Base-by-base conservation (phyloP, 257 asterid genomes). In the Handroanthus guayacan region DNA sequence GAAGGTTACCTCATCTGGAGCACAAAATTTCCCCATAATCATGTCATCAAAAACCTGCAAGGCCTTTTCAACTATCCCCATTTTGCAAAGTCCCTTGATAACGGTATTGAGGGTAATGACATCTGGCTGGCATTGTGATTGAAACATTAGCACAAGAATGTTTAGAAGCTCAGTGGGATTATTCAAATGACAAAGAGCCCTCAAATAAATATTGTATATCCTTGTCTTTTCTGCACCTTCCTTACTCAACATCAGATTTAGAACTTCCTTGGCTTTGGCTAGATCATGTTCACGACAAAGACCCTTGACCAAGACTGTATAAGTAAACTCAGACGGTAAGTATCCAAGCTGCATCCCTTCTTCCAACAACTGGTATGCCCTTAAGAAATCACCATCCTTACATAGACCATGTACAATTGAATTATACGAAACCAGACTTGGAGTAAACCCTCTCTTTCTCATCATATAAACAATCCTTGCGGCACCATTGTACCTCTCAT, bases 401-500 rank as follows among this genome's bases (percentile, higher is more conserved):
- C 97, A 86, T 8, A 90, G 84, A 57, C 99, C 98, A 64, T 92
- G 98, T 5, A 92, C 84, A 62, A 92, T 85, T 34, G 91, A 75
- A 76, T 92, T 90, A 79, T 92, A 92, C 0, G 94, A 87, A n/a
- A 84, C 79, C 74, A 82, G 72, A 71, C 95, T 84, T 1, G 97
- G 98, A n/a, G 43, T 17, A 5, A 84, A 54, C 5, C 97, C 96
- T 79, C 85, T 86, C 87, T 87, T 92, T 52, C 88, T 91, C 98
- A 95, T 95, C 79, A 95, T 85, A 72, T 95, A 92, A 51, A 91
- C 89, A 73, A 92, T 83, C 82, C 99, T 88, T 0, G 98, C 97
- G 70, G 95, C 98, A 38, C 91, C 99, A 63, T 92, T 95, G 78
- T 83, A 88, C 89, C 89, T 88, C 77, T 86, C 90, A 60, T 80